Conservation (phyloP, 2,329 filamentous ascomycete species). For the Cadophora sp. region DNA sequence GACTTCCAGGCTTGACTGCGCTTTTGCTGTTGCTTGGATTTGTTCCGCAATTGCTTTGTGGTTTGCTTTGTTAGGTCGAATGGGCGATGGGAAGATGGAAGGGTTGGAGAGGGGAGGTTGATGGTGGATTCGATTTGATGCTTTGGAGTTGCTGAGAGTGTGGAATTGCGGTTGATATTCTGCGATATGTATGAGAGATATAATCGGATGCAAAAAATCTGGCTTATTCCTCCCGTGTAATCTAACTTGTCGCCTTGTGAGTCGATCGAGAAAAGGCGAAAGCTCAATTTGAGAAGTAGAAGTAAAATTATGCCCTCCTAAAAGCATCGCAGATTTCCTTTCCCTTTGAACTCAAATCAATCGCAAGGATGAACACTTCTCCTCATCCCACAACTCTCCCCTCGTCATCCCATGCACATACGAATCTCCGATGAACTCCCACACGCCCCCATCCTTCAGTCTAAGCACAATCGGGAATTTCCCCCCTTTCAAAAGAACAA, state of each 20-base stretch:
- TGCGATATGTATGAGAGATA: no score
- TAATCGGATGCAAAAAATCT: no score
- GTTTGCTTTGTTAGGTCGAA: background rate
- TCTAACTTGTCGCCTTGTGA: no score
- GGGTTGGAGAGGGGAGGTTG: no score
- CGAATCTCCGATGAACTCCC: constrained; percentile 20
- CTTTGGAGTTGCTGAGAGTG: background rate
- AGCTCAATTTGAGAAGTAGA: no score
- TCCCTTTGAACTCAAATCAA: background rate
- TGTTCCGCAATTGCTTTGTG: background rate
- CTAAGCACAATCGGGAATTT: constrained; percentile 22
- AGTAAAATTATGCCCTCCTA: no score
- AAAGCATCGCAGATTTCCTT: no score
- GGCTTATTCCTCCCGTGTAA: no score
- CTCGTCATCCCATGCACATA: constrained; percentile 23
- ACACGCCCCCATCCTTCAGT: background rate
- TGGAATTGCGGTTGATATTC: no score
- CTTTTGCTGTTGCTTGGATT: background rate
- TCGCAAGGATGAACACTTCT: background rate
- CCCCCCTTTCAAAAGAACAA: constrained; percentile 20
- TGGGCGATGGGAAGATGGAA: background rate
- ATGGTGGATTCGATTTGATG: background rate
- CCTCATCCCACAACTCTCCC: constrained; percentile 20
- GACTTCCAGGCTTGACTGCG: background rate
- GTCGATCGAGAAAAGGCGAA: no score